Base-by-base conservation (phyloP, 2,329 filamentous ascomycete genomes). In the Xylaria hypoxylon region DNA sequence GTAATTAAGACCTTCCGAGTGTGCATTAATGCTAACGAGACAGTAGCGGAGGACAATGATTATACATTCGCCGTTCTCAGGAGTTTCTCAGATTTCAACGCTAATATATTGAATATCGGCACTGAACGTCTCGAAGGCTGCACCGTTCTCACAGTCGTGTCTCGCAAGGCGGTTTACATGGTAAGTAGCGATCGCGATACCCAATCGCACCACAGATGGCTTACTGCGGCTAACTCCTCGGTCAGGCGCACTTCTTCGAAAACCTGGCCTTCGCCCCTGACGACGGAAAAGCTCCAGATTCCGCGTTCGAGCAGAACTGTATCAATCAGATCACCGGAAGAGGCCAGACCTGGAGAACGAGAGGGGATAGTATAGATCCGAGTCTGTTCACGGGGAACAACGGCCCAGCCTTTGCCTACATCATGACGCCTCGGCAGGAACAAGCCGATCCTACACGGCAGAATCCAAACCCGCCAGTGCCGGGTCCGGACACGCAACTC, bases 391-490 rank as follows among this genome's bases (percentile, higher is more conserved):
- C 31, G 13, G 56, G 44, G 7, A 19, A n/a, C 5, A 40, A 59
- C 22, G 44, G 56, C 19, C 56, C 56, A 28, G 31, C 44, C 1
- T 2, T 50, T 22, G 56, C 56, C 4, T 50, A 10, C 44, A 40
- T 50, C 56, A 59, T 59, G 56, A 59, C 44, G 11, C 56, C 56
- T 4, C 56, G 44, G 2, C 31, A 4, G 31, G 56, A 50, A 3
- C 56, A 50, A 19, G 38, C 13, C 8, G 19, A 53, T 8, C 52
- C 38, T 15, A 56, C 52, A 22, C 7, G 24, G 2, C 51, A 53
- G 33, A 45, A 57, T 57, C 56, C 44, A 15, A 59, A 59, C 3
- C 31, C 56, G 7, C 31, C 56, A 4, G 56, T 50, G 13, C 31
- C 45, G 6, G 44, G 56, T 2, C 45, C 56, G 0, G 22, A 50